A percentile compares a stretch with the other conserved stretches of the same genome.
Evolutionary conservation across 2,329 filamentous ascomycete species (phyloP).

Genomic region (Myriangium duriaei): DNA sequence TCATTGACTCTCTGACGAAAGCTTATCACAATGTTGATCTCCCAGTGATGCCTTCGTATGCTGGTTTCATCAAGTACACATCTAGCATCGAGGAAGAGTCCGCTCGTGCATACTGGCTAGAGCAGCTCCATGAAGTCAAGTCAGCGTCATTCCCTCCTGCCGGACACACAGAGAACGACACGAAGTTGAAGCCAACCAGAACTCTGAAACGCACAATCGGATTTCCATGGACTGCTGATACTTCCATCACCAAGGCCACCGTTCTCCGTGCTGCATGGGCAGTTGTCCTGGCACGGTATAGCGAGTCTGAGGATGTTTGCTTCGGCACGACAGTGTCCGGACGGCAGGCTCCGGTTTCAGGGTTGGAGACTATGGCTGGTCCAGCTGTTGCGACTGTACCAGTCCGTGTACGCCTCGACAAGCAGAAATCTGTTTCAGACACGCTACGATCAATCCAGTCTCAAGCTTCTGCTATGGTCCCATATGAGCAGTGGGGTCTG

Average conservation of each 20-base stretch:
- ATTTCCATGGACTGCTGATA: not conserved
- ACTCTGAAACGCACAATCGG: not conserved
- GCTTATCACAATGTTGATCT: not conserved
- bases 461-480: constrained; percentile 19
- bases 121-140: not conserved
- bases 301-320: constrained; percentile 33
- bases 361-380: constrained; percentile 28
- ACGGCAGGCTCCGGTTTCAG: constrained; percentile 23
- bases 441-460: constrained; percentile 21
- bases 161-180: not conserved
- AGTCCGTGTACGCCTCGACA: constrained; percentile 28
- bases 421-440: constrained; percentile 16
- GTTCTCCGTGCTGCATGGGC: not conserved
- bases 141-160: not conserved
- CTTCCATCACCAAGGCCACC: not conserved
- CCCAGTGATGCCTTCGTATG: not conserved
- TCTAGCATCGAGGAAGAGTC: not conserved
- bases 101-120: constrained; percentile 1
- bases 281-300: constrained; percentile 33
- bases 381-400: constrained; percentile 31
- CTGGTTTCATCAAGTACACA: constrained; percentile 1
- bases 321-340: constrained; percentile 34
- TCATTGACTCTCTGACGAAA: not conserved
- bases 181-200: not conserved
- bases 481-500: constrained; percentile 30